Base-by-base conservation (phyloP, 1,284 basidiomycete species). In the Peniophora sp. region DNA sequence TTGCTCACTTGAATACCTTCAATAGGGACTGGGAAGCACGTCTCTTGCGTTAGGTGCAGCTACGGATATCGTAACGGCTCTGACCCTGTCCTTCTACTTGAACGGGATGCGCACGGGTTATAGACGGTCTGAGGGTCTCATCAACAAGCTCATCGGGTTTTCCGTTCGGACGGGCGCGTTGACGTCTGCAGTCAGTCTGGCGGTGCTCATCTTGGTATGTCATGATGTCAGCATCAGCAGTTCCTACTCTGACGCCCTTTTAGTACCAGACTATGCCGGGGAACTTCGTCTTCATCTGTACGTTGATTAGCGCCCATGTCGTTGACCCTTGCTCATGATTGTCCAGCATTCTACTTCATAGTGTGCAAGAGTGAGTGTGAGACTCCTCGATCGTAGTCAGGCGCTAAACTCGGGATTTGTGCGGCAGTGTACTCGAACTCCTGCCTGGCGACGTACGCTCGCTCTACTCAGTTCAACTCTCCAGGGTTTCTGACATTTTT, bases 351-450 rank as follows among this genome's bases (percentile, higher is more conserved):
- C 48, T 85, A 82, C 60, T 83, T 85, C 53, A 72, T 80, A 48
- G 63, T 85, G 48, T 81, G 78, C 65, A 85, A 85, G 66, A 59
- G 83, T 85, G 60, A 57, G 38, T n/a, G 8, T n/a, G 79, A 61
- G 53, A 45, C 19, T 34, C 11, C 36, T 45, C 38, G 25, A 25
- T 35, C n/a, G n/a, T 27, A 14, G 16, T 16, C 27, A 44, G 47
- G 39, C 39, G 44, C 43, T 50, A 48, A 49, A 45, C 20, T 32
- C 20, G 51, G 38, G 10, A 22, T 16, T 46, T 47, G 47, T 50
- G 2, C n/a, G n/a, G n/a, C 52, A 85, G 83, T 85, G 32, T 86
- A 85, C 58, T 79, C 75, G 1, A 78, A 83, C 51, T 85, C 83
- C 3, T 82, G 81, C 61, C 69, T 85, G 58, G 80, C 82, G 50